Percentiles rank a stretch among this genome's conserved stretches.
phyloP scores from a whole-genome alignment of 2,329 filamentous ascomycete species.

The Fusarium proliferatum region DNA sequence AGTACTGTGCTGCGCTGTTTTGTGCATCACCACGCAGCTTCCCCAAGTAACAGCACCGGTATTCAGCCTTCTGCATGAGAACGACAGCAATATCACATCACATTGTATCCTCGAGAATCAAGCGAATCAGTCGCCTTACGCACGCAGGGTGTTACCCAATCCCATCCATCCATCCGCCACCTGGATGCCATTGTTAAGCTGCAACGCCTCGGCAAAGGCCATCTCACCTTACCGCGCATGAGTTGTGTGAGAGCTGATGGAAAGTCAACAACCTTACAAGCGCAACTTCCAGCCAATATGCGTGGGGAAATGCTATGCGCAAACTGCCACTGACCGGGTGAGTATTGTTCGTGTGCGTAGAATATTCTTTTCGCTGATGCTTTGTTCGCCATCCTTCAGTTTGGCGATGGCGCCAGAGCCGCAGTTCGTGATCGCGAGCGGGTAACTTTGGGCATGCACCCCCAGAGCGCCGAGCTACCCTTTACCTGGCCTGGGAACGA shows the following conservation, averaged over 20 bases:
- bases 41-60: background rate
- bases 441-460: conserved; percentile 38
- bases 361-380: conserved; percentile 7
- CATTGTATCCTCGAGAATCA: background rate
- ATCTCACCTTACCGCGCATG: conserved; percentile 30
- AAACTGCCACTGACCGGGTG: conserved; percentile 53
- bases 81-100: conserved; percentile 1
- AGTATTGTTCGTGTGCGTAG: conserved; percentile 15
- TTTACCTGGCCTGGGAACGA: conserved; percentile 46
- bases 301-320: conserved; percentile 52
- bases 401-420: conserved; percentile 50
- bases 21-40: conserved; percentile 19
- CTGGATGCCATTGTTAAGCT: conserved; percentile 29
- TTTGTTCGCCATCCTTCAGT: conserved; percentile 44
- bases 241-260: conserved; percentile 41
- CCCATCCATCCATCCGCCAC: conserved; percentile 1
- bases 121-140: background rate
- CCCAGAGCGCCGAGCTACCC: conserved; percentile 41
- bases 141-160: background rate
- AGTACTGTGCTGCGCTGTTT: conserved; percentile 1
- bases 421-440: conserved; percentile 52
- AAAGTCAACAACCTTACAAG: conserved; percentile 33
- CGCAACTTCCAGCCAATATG: conserved; percentile 43
- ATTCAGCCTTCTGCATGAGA: conserved; percentile 14
- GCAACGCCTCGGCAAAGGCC: conserved; percentile 31